These are phyloP conservation scores for Arxiozyma heterogenica DNA, from an alignment of 1,139 yeast species.

Conservation along the genomic window DNA sequence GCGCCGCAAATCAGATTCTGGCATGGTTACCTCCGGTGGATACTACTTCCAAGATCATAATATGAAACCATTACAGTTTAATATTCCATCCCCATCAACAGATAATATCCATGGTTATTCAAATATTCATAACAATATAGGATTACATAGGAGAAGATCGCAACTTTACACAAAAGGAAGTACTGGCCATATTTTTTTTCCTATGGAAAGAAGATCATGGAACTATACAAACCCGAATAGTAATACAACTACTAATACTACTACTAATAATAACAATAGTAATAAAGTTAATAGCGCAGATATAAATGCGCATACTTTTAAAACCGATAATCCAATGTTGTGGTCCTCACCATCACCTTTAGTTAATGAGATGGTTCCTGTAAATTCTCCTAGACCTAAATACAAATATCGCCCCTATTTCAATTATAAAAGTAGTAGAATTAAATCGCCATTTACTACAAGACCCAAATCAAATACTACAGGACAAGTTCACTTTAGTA, in stretches of 20 bases:
- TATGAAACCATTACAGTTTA: neutral
- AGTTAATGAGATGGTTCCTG: neutral
- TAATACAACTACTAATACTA: neutral
- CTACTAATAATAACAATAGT: neutral
- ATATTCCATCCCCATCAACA: neutral
- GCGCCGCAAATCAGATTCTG: constrained; percentile 10
- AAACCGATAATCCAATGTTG: neutral
- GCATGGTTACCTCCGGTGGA: constrained; percentile 1
- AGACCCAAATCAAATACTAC: constrained; percentile 5
- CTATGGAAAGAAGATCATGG: constrained; percentile 4
- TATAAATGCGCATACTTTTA: neutral
- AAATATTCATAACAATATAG: neutral
- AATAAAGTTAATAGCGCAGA: neutral
- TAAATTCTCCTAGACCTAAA: constrained; percentile 1
- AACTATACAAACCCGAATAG: neutral
- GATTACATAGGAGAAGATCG: constrained; percentile 1
- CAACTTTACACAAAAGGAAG: constrained; percentile 3
- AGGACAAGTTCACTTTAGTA: neutral
- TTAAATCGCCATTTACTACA: neutral
- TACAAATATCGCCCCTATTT: neutral
- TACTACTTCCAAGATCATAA: neutral
- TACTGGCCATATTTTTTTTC: constrained; percentile 9
- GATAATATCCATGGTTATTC: constrained; percentile 3
- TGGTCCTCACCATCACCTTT: neutral
- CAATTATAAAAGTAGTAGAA: neutral